Base-by-base conservation (phyloP, 2,329 filamentous ascomycete species). In the Exophiala lecanii-corni region DNA sequence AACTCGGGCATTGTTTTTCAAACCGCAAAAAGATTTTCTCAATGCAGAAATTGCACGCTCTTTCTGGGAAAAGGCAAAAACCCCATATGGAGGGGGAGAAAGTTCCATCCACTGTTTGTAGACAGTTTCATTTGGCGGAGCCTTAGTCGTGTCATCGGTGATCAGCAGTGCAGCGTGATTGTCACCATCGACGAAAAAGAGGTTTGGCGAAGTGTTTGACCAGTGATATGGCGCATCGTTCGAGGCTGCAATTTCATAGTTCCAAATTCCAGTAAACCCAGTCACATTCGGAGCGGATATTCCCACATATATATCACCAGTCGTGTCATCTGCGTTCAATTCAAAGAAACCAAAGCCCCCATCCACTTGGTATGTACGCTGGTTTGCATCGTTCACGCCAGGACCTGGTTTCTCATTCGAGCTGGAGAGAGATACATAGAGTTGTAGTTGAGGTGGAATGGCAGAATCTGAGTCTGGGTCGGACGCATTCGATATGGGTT, bases 131-230 rank as follows among this genome's bases (percentile, higher is more conserved):
- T 69, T 67, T 1, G 69, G 56, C 3, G 67, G 56, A 5, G 68
- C 63, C 5, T 69, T 58, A 0, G 84, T 89, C 36, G 89, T 66
- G 55, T 89, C 84, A 40, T 80, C 74, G 0, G 89, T 94, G 33
- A 85, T 82, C 31, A 98, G 73, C 18, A 98, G 71, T 2, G 87
- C 85, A 2, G 87, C 82, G 20, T 74, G 76, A 32, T 79, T 82
- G 62, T 97, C 92, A 17, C 86, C 88, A 59, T 97, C 92, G 39
- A 96, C 79, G 66, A 89, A 84, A 55, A 81, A 77, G 5, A 96
- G 71, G 51, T 82, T 76, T 55, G 78, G 86, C n/a, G 30, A 35
- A 19, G 45, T 39, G 12, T 33, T 36, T 15, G 67, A 73, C 5
- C 23, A 33, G 64, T 94, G 84, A 60, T 86, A 96, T 47, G 75